phyloP scores from a whole-genome alignment of 352 stramenopile genomes.

The Phytophthora sp. region DNA sequence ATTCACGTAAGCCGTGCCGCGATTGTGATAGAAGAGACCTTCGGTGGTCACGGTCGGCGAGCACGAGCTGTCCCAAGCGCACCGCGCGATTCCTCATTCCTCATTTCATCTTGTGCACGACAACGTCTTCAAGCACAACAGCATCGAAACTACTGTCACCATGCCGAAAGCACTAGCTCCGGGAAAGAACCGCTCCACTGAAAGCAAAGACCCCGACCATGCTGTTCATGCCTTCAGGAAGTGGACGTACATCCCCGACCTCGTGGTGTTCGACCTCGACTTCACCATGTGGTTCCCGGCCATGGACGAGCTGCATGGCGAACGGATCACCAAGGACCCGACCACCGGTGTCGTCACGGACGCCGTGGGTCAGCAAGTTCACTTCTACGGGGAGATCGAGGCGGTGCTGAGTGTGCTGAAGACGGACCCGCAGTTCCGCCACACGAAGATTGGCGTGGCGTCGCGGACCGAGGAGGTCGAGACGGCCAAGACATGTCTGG shows the following conservation, averaged over 20 bases:
- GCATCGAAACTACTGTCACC: no score
- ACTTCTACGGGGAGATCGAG: slow-evolving; percentile 78
- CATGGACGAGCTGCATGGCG: slow-evolving; percentile 84
- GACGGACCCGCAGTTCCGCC: slow-evolving; percentile 65
- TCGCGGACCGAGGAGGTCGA: slow-evolving; percentile 74
- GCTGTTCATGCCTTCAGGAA: no score
- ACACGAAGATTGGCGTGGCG: slow-evolving; percentile 48
- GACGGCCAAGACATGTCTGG: slow-evolving; percentile 69
- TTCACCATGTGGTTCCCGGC: slow-evolving; percentile 81
- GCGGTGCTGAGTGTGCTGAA: slow-evolving; percentile 69
- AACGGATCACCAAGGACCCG: slow-evolving; percentile 65
- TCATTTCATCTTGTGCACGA: no score
- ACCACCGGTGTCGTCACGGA: slow-evolving; percentile 65
- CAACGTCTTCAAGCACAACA: no score
- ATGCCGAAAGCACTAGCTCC: no score
- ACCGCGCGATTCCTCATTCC: no score
- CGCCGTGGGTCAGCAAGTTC: slow-evolving; percentile 69
- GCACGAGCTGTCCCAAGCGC: no score
- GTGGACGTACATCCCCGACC: slow-evolving; percentile 59
- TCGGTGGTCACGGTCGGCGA: background rate
- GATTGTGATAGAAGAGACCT: background rate
- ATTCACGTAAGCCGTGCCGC: background rate
- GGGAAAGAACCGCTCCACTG: no score
- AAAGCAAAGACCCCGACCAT: no score
- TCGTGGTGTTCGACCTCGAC: slow-evolving; percentile 79